Evolutionary conservation across 805 yeast species (phyloP), one percentile per base, ranked within the genome.

Genomic region (Metschnikowia henanensis): DNA sequence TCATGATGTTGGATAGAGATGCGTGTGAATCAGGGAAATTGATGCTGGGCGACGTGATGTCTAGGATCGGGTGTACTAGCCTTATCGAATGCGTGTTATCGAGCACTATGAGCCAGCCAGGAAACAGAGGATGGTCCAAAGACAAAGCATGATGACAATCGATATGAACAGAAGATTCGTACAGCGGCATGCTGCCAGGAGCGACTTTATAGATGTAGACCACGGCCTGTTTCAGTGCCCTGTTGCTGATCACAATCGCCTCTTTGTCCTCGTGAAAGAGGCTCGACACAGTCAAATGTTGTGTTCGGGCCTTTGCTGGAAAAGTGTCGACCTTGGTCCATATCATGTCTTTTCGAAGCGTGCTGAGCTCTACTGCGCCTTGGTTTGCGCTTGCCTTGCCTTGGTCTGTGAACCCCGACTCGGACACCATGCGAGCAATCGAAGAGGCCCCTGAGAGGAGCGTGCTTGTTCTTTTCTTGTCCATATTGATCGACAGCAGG

Each of bases 271-370:
- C 74, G 49, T 67, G 77, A 4, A 57, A 53, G n/a, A 78, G 46
- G 7, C 69, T 69, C 37, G 63, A 59, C 1, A 73, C 58, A 35
- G 69, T 68, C 22, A 77, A 48, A 20, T 62, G 56, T 32, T 54
- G 46, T 9, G 59, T 47, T n/a, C 64, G 57, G 5, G 65, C 64
- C 16, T 60, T 58, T 10, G 63, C 30, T 39, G 58, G 66, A 30
- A 70, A 62, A 1, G 76, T 61, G 15, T 80, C 81, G 2, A 86
- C 61, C 55, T 76, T 78, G 0, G 90, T 80, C 47, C 87, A 65
- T n/a, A 84, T 81, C 55, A 84, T 74, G 59, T 88, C 95, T 52
- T 84, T 87, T 30, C 80, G 66, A 18, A 79, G 59, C 4, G 59
- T 51, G 5, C 66, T 58, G 5, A 62, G 49, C 29, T 50, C 54